Base-by-base conservation (phyloP, 2,329 filamentous ascomycete species). In the Hymenoscyphus linearis region DNA sequence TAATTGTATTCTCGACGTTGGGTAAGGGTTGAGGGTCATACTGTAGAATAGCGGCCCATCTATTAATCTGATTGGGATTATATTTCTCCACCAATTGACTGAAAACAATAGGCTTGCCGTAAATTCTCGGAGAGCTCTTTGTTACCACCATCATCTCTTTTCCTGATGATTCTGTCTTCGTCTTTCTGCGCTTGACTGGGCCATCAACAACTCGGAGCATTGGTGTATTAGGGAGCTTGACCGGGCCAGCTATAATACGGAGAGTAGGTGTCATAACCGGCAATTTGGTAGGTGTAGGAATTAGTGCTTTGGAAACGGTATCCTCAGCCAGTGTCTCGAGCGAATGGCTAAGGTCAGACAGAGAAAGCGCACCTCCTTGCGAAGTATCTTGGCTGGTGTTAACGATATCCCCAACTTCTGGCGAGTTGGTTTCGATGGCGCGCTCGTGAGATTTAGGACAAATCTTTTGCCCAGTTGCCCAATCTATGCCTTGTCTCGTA, bases 391-490 rank as follows among this genome's bases (percentile, higher is more conserved):
- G 22, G 44, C 2, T 18, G 18, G 44, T n/a, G 3, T 52, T 27
- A 14, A 36, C 26, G 9, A 14, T 34, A 18, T 12, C 26, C 3
- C 25, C 18, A 16, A 10, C 1, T 9, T 50, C 22, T 22, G 22
- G 37, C 16, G 37, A 18, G 16, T 50, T 7, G 44, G 13, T 22
- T 25, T 50, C 18, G 44, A 50, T 22, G 22, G 44, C 22, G 22
- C 18, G 25, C 9, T 50, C 44, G 4, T 50, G n/a, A 22, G 3
- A 13, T 13, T 22, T 50, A 22, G 44, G 44, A 50, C 57, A 61
- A 34, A 52, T 70, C 57, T 69, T 71, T 40, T 70, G 68, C 12
- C 69, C 69, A 12, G 68, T 71, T 4, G 68, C 68, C 69, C 70
- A 72, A 57, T 72, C 70, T 4, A 71, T 57, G 2, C 59, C 60